These are phyloP conservation scores for Dioscorea zingiberensis DNA, from an alignment of 106 monocot species.

Conservation along the genomic window DNA sequence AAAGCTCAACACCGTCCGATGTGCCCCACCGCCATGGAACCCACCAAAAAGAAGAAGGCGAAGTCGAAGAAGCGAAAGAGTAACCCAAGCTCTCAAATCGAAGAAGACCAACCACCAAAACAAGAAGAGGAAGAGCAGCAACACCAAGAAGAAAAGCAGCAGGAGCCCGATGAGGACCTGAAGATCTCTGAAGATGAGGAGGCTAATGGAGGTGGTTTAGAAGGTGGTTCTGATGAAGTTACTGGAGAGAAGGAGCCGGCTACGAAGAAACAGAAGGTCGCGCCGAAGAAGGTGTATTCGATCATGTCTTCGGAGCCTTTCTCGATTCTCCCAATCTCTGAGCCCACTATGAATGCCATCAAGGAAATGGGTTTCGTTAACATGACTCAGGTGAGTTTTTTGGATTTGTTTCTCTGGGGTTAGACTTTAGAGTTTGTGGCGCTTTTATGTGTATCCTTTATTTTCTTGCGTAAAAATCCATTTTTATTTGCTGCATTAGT, in stretches of 20 bases:
- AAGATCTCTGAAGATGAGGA: slow-evolving; percentile 4
- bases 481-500: not conserved
- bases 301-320: slow-evolving; percentile 61
- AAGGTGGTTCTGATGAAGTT: not conserved
- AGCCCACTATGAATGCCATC: slow-evolving; percentile 62
- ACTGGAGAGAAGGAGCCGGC: slow-evolving; percentile 17
- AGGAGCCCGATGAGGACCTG: not conserved
- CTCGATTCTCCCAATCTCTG: slow-evolving; percentile 48
- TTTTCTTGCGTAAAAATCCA: not conserved
- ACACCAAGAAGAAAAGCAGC: not conserved
- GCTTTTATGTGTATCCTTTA: not conserved
- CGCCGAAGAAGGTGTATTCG: slow-evolving; percentile 18
- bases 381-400: slow-evolving; percentile 63
- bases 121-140: not conserved
- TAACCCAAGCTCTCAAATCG: not conserved
- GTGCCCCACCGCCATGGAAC: not conserved
- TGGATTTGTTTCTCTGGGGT: not conserved
- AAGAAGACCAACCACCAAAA: not conserved
- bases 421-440: too few species aligned
- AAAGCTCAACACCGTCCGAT: not conserved
- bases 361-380: slow-evolving; percentile 66
- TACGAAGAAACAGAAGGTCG: slow-evolving; percentile 23
- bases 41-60: slow-evolving; percentile 14
- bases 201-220: not conserved
- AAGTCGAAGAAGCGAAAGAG: slow-evolving; percentile 15